Conservation (phyloP, 208 protist genomes). For the Borovskyia barvae region DNA sequence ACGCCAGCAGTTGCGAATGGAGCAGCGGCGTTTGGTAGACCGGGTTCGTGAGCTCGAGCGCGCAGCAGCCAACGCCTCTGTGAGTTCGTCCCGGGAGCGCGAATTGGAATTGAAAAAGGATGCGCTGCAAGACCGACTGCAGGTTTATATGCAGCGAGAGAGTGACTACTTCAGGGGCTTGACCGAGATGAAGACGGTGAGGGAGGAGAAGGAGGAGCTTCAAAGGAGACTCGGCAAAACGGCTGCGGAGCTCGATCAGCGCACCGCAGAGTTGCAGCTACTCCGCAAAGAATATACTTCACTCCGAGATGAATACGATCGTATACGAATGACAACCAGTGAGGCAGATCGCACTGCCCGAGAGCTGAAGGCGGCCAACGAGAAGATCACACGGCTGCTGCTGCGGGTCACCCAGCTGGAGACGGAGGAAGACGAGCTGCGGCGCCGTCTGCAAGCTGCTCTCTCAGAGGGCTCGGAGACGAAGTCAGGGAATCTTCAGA, state of each 20-base stretch:
- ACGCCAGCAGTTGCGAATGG: slow-evolving; percentile 29
- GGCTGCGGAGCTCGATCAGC: slow-evolving; percentile 34
- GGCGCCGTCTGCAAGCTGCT: slow-evolving; percentile 7
- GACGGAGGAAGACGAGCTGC: slow-evolving; percentile 27
- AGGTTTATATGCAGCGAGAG: slow-evolving; percentile 41
- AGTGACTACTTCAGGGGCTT: slow-evolving; percentile 56
- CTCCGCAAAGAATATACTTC: slow-evolving; percentile 64
- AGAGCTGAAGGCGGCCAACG: slow-evolving; percentile 33
- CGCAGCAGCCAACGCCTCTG: slow-evolving; percentile 31
- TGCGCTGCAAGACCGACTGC: slow-evolving; percentile 42
- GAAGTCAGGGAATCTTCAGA: background rate
- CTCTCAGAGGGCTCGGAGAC: background rate
- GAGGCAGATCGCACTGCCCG: slow-evolving; percentile 42
- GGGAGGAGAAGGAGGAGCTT: slow-evolving; percentile 20
- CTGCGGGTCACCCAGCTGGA: slow-evolving; percentile 36
- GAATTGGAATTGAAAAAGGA: slow-evolving; percentile 44
- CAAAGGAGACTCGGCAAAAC: slow-evolving; percentile 2
- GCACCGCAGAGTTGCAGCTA: slow-evolving; percentile 47
- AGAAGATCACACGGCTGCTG: slow-evolving; percentile 40
- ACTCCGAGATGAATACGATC: slow-evolving; percentile 55
- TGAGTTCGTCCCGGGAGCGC: slow-evolving; percentile 41
- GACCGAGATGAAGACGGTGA: slow-evolving; percentile 28
- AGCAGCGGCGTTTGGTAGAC: slow-evolving; percentile 28
- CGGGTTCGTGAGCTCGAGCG: slow-evolving; percentile 56
- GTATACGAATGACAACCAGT: slow-evolving; percentile 28